Evolutionary conservation across 2,329 filamentous ascomycete species (phyloP), one percentile per base, ranked within the genome.

Genomic region (Fonsecaea pugnacius): DNA sequence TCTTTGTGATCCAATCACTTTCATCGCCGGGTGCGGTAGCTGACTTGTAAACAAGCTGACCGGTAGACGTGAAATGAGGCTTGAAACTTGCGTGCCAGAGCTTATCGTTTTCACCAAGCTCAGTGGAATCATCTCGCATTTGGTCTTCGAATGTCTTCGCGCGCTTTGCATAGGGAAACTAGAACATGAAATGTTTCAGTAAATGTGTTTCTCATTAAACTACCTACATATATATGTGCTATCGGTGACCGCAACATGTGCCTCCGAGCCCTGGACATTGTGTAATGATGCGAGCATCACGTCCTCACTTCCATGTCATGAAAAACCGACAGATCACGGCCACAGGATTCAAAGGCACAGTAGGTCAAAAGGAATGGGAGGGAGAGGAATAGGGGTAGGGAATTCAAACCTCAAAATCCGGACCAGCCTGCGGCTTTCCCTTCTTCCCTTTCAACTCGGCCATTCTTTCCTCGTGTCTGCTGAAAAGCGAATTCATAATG

Each of bases 401-500:
- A 76, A 81, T 78, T 94, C 94, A 90, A 87, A 98, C 95, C 93
- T 98, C 89, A 78, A 94, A 91, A 75, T 91, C 90, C 79, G 82
- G 82, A 72, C 78, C 79, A 70, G 87, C 87, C 71, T 82, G 79
- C 70, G 81, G 81, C 71, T 60, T 60, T 14, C 57, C 46, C n/a
- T 83, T 85, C 72, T 85, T 81, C 59, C 79, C 78, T 68, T 83
- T 83, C 59, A 54, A 32, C 14, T 54, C 48, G 16, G 82, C 83
- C 79, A 85, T 87, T 67, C 78, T 73, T 71, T 78, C 75, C 64
- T 73, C 73, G 68, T 87, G 84, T 77, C 89, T 86, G 75, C 91
- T 90, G 78, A 96, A 97, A 62, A 97, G 82, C 54, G 92, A 96
- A 75, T 96, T 94, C 92, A 96, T 97, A 75, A 97, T 82, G 80